These are phyloP conservation scores for Lepiota brunneoincarnata DNA, from an alignment of 768 basidiomycete genomes.

Conservation along the genomic window DNA sequence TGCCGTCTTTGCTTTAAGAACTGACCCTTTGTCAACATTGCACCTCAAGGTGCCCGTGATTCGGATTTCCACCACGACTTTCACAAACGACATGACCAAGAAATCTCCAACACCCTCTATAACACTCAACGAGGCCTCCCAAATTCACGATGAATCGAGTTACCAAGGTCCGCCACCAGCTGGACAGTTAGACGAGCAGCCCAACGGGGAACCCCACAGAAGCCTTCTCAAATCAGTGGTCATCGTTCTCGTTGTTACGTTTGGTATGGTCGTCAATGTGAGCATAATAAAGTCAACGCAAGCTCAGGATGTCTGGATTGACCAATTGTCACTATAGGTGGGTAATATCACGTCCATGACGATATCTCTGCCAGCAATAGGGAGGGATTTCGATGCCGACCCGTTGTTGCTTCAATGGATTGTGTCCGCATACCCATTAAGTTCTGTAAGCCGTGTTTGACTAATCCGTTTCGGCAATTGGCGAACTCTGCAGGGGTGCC, in stretches of 20 bases:
- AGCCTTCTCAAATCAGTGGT: too few relatives aligned
- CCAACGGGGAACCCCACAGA: background rate
- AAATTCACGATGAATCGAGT: background rate
- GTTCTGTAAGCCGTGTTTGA: slow-evolving; percentile 42
- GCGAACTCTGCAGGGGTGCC: slow-evolving; percentile 55
- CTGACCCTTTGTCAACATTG: too few relatives aligned
- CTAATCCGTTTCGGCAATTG: background rate
- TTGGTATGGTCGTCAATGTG: too few relatives aligned
- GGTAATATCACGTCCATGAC: slow-evolving; percentile 46
- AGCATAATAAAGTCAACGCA: too few relatives aligned
- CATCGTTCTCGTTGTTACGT: too few relatives aligned
- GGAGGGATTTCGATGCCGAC: slow-evolving; percentile 42
- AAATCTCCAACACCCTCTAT: background rate
- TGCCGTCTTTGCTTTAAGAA: too few relatives aligned
- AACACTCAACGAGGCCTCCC: background rate
- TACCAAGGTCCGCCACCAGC: background rate
- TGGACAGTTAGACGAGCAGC: background rate
- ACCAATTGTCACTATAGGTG: slow-evolving; percentile 22
- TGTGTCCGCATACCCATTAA: slow-evolving; percentile 61
- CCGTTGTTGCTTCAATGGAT: slow-evolving; percentile 65
- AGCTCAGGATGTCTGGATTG: background rate
- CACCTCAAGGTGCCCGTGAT: too few relatives aligned
- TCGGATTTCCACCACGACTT: too few relatives aligned
- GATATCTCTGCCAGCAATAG: slow-evolving; percentile 52
- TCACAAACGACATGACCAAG: background rate